Evolutionary conservation across 805 yeast species (phyloP).

Genomic region (Diddensiella caesifluorescens): DNA sequence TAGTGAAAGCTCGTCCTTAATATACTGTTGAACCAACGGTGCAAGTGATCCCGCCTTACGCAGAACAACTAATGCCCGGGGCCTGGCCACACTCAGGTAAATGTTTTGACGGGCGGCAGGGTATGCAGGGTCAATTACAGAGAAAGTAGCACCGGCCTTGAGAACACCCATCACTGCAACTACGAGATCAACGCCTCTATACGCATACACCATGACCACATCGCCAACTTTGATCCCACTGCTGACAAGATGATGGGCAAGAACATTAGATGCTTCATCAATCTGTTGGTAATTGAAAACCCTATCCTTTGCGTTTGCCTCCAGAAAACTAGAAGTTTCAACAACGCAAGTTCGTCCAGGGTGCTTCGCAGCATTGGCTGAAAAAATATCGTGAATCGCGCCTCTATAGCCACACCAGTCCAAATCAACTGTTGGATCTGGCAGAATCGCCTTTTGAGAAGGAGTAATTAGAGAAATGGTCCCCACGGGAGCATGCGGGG

Average conservation of each 20-base stretch:
- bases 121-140: conserved; percentile 98
- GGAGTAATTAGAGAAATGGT: conserved; percentile 62
- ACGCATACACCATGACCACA: conserved; percentile 95
- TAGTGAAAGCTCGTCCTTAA: conserved; percentile 65
- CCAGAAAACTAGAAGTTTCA: conserved; percentile 70
- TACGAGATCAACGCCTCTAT: conserved; percentile 94
- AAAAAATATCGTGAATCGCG: conserved; percentile 93
- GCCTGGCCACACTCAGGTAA: conserved; percentile 88
- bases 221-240: conserved; percentile 87
- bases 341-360: conserved; percentile 90
- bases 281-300: conserved; percentile 81
- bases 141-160: conserved; percentile 97
- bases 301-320: conserved; percentile 46
- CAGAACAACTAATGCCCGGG: conserved; percentile 83
- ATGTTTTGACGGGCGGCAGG: conserved; percentile 97
- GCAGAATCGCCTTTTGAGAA: conserved; percentile 57
- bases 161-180: conserved; percentile 96
- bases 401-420: conserved; percentile 93
- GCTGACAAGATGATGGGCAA: conserved; percentile 79
- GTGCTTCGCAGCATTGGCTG: conserved; percentile 72
- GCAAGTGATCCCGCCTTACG: conserved; percentile 85
- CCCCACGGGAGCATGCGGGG: conserved; percentile 37
- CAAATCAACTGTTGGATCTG: conserved; percentile 81
- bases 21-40: conserved; percentile 71
- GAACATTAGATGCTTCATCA: conserved; percentile 85